Percentiles rank a stretch among this genome's conserved stretches.
These are phyloP conservation scores for Panicum virgatum DNA, from an alignment of 202 grass and related monocot genomes.

Conservation along the genomic window DNA sequence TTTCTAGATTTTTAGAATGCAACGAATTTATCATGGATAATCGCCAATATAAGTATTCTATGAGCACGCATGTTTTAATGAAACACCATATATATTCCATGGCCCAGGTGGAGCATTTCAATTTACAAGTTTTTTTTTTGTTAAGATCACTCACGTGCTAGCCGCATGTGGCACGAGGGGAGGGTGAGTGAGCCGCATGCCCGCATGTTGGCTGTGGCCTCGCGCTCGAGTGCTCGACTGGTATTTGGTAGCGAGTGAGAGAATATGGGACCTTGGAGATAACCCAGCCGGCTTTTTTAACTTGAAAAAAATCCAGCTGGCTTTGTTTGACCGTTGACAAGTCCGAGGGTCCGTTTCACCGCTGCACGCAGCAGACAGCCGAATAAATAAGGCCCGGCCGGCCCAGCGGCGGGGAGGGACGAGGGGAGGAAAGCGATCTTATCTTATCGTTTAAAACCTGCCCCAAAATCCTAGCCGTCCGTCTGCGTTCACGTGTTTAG, in stretches of 20 bases:
- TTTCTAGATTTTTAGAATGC: background rate
- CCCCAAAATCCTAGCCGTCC: constrained; percentile 30
- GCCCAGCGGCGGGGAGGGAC: background rate
- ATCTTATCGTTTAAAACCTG: no score
- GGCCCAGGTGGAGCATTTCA: background rate
- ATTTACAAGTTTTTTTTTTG: background rate
- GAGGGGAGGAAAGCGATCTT: no score
- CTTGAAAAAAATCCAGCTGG: background rate
- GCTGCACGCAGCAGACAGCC: background rate
- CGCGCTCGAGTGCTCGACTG: no score
- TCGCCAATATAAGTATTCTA: background rate
- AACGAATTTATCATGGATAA: background rate
- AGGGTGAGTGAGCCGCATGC: background rate
- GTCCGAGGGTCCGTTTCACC: background rate
- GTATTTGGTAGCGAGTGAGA: background rate
- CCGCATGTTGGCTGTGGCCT: no score
- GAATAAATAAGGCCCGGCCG: background rate
- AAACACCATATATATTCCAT: background rate
- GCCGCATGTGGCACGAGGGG: background rate
- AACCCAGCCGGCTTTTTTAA: background rate
- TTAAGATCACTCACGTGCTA: background rate
- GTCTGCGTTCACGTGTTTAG: constrained; percentile 32
- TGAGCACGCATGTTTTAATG: background rate
- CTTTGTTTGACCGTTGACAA: constrained; percentile 35
- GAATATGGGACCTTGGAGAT: background rate